Conservation (phyloP, 2,329 filamentous ascomycete genomes). For the Clarireedia sp. region DNA sequence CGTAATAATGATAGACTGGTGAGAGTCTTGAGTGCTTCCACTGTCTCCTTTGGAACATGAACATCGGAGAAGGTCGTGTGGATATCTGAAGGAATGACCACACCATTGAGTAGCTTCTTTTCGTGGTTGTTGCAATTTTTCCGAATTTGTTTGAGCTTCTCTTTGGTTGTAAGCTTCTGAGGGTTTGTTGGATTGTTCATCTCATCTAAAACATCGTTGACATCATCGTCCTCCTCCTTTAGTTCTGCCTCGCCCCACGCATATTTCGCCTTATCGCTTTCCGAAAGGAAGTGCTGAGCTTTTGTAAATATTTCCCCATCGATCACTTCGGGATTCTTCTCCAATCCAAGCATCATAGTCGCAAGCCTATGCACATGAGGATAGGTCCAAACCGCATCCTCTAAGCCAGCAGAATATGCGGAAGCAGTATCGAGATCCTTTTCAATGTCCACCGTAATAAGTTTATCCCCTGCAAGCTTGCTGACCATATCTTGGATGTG, state of each 20-base stretch:
- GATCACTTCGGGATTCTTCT: constrained; percentile 21
- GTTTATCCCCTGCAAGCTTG: constrained; percentile 23
- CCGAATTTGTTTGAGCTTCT: constrained; percentile 40
- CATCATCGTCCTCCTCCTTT: constrained; percentile 32
- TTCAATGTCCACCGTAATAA: constrained; percentile 21
- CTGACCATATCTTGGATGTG: constrained; percentile 56
- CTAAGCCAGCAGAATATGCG: constrained; percentile 32
- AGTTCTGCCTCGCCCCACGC: constrained; percentile 35
- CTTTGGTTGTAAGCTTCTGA: constrained; percentile 30
- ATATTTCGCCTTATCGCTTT: constrained; percentile 41
- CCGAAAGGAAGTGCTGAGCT: constrained; percentile 35
- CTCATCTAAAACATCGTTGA: constrained; percentile 21
- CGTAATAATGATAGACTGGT: constrained; percentile 80
- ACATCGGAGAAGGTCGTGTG: constrained; percentile 83
- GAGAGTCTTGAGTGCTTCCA: constrained; percentile 79
- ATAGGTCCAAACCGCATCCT: constrained; percentile 48
- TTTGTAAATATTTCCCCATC: constrained; percentile 30
- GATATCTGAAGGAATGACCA: constrained; percentile 75
- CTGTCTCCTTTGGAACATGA: constrained; percentile 72
- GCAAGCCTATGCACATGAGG: constrained; percentile 54
- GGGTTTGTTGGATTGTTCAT: constrained; percentile 26
- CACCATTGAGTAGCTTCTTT: constrained; percentile 70
- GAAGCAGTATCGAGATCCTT: constrained; percentile 21
- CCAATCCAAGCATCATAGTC: constrained; percentile 40
- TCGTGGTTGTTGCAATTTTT: constrained; percentile 67